A percentile compares a stretch with the other conserved stretches of the same genome.
These are phyloP conservation scores for Microdochium paspali DNA, from an alignment of 2,329 filamentous ascomycete genomes.

Conservation along the genomic window DNA sequence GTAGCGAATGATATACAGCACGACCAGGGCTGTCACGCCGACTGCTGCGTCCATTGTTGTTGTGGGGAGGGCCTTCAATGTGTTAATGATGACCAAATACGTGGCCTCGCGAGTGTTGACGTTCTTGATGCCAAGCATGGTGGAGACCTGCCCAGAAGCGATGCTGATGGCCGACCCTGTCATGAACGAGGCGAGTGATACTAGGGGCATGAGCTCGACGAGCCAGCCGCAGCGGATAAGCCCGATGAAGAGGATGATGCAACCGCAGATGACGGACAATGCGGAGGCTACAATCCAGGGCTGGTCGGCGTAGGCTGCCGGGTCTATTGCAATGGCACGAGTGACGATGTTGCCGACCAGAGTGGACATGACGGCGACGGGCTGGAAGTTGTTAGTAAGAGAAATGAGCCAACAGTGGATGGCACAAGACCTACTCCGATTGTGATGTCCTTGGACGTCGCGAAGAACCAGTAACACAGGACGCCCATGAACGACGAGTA, in stretches of 20 bases:
- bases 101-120: constrained; percentile 39
- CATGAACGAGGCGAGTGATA: constrained; percentile 44
- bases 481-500: constrained; percentile 97
- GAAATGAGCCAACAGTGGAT: constrained; percentile 4
- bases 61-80: constrained; percentile 32
- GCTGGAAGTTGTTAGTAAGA: constrained; percentile 35
- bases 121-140: constrained; percentile 38
- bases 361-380: constrained; percentile 91
- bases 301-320: constrained; percentile 17
- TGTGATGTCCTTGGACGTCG: constrained; percentile 96
- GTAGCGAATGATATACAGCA: constrained; percentile 59
- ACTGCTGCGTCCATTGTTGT: constrained; percentile 63
- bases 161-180: constrained; percentile 43
- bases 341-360: constrained; percentile 74
- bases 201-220: constrained; percentile 43
- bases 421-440: constrained; percentile 60
- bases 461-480: constrained; percentile 93
- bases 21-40: constrained; percentile 56
- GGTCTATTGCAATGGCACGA: constrained; percentile 25
- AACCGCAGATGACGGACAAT: constrained; percentile 36
- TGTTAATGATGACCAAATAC: constrained; percentile 41
- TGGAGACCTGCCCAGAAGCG: constrained; percentile 36
- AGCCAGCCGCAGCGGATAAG: constrained; percentile 42
- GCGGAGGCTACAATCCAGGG: constrained; percentile 36
- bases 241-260: constrained; percentile 38